Percentiles rank a stretch among this genome's conserved stretches.
Evolutionary conservation across 1,139 yeast genomes (phyloP).

Genomic region (Geotrichum aggregatum): DNA sequence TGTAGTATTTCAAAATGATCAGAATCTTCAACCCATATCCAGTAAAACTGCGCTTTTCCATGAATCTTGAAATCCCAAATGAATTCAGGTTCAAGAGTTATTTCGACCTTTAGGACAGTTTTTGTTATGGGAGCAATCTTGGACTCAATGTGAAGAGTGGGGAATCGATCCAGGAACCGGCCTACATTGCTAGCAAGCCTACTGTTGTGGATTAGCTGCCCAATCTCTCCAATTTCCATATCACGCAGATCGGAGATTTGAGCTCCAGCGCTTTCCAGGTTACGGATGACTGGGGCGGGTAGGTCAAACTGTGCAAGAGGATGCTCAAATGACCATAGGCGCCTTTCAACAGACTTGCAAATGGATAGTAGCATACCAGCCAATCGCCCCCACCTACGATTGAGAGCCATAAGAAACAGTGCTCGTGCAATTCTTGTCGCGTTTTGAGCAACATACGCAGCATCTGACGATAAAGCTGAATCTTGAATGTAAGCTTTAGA

Average conservation of each 20-base stretch:
- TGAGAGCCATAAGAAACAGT: constrained; percentile 75
- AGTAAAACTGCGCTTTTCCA: constrained; percentile 80
- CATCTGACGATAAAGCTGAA: constrained; percentile 78
- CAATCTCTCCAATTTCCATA: constrained; percentile 70
- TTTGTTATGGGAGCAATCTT: constrained; percentile 89
- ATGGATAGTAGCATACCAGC: constrained; percentile 69
- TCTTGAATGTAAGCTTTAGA: constrained; percentile 70
- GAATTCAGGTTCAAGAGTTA: constrained; percentile 68
- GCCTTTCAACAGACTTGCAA: constrained; percentile 79
- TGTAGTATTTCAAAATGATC: constrained; percentile 65
- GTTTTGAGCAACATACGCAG: constrained; percentile 92
- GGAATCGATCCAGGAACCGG: constrained; percentile 65
- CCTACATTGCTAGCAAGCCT: constrained; percentile 66
- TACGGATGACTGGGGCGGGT: constrained; percentile 60
- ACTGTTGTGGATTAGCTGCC: constrained; percentile 80
- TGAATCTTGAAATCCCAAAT: constrained; percentile 79
- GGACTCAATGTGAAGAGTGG: constrained; percentile 64
- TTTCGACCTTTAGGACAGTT: constrained; percentile 78
- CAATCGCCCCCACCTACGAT: constrained; percentile 84
- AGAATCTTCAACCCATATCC: constrained; percentile 88
- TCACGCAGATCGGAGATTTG: constrained; percentile 69
- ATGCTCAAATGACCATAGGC: constrained; percentile 88
- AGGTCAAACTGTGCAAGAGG: constrained; percentile 85
- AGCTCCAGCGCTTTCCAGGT: constrained; percentile 61
- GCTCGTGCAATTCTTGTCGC: constrained; percentile 92